phyloP scores from a whole-genome alignment of 208 protist species.

The Trypanosoma lewisi region DNA sequence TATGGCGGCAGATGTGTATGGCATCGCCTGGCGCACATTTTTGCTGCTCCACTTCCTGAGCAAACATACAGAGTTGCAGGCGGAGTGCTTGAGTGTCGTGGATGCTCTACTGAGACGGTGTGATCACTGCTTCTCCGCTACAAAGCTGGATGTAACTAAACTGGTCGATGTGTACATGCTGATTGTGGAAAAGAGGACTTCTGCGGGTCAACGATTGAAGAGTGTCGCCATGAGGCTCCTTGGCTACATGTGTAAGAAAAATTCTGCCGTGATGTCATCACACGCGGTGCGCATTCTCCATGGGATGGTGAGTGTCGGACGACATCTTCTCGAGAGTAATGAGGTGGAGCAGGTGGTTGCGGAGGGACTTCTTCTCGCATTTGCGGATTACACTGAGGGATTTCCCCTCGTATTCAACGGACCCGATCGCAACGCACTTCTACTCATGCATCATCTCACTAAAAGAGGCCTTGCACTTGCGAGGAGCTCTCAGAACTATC shows the following conservation, averaged over 20 bases:
- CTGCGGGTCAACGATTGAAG: conserved; percentile 12
- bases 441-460: conserved; percentile 40
- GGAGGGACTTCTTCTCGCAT: conserved; percentile 44
- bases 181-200: conserved; percentile 11
- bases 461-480: conserved; percentile 33
- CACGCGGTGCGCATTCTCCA: neutral
- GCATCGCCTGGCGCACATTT: conserved; percentile 20
- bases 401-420: conserved; percentile 29
- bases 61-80: conserved; percentile 28
- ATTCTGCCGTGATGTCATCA: neutral
- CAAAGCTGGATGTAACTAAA: conserved; percentile 9
- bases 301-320: neutral
- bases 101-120: conserved; percentile 13
- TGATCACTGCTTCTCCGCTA: conserved; percentile 7
- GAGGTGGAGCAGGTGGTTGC: conserved; percentile 29
- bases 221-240: neutral
- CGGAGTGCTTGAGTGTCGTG: conserved; percentile 36
- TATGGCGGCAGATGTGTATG: conserved; percentile 15
- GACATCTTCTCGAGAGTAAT: neutral
- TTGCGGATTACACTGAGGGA: conserved; percentile 29
- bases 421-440: conserved; percentile 9
- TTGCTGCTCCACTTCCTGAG: conserved; percentile 21
- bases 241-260: neutral
- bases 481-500: conserved; percentile 29
- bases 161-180: conserved; percentile 28